Percentiles rank a stretch among this genome's conserved stretches.
phyloP scores from a whole-genome alignment of 225 moss, liverwort and hornwort genomes.

The Physcomitrium patens region DNA sequence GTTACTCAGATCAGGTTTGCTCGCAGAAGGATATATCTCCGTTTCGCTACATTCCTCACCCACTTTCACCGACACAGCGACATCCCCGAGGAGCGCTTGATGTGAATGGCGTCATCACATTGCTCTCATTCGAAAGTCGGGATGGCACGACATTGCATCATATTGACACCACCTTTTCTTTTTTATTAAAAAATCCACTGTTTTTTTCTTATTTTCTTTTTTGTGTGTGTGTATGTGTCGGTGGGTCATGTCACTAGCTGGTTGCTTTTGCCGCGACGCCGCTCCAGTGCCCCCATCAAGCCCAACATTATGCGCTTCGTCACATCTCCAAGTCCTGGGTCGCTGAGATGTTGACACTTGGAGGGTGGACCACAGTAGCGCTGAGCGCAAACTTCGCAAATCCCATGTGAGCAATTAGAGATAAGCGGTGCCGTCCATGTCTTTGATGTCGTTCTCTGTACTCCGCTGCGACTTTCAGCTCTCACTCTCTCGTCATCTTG shows the following conservation, averaged over 20 bases:
- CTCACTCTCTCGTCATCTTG: conserved; percentile 57
- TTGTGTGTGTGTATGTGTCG: too few relatives aligned
- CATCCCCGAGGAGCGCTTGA: too few relatives aligned
- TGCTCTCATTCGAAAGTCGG: too few relatives aligned
- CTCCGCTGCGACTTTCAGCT: conserved; percentile 56
- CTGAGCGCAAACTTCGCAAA: conserved; percentile 36
- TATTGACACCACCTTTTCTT: too few relatives aligned
- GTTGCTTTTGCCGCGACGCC: conserved; percentile 48
- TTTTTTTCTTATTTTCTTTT: too few relatives aligned
- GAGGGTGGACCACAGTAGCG: conserved; percentile 65
- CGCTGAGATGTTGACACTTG: conserved; percentile 31
- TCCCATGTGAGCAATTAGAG: conserved; percentile 55
- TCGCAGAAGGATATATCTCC: too few relatives aligned
- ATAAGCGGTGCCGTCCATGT: conserved; percentile 51
- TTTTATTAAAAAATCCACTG: too few relatives aligned
- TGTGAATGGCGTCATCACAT: too few relatives aligned
- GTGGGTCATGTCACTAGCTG: conserved; percentile 54
- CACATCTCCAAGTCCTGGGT: conserved; percentile 15
- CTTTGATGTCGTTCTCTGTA: conserved; percentile 56
- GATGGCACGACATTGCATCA: too few relatives aligned
- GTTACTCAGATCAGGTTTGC: too few relatives aligned
- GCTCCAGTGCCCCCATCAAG: conserved; percentile 48
- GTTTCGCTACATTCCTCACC: too few relatives aligned
- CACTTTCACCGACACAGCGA: too few relatives aligned
- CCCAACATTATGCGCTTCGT: conserved; percentile 24